A percentile compares a stretch with the other conserved stretches of the same genome.
Evolutionary conservation across 31 red algal genomes (phyloP).

Genomic region (Asparagopsis taxiformis): DNA sequence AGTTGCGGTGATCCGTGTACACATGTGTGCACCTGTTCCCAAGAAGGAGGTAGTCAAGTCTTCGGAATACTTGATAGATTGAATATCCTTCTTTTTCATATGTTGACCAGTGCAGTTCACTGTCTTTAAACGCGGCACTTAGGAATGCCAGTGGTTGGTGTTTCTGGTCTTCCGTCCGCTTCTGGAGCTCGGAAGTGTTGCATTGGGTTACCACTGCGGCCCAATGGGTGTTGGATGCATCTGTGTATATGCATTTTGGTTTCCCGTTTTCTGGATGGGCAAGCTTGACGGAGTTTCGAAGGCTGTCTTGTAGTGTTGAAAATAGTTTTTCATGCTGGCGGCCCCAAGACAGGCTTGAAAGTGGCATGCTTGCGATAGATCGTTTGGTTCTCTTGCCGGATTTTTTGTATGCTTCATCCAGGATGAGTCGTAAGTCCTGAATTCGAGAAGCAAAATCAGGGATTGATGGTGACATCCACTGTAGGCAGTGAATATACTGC

Average conservation of each 20-base stretch:
- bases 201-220: not conserved
- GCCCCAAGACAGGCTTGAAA: not conserved
- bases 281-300: not conserved
- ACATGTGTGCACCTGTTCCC: not conserved
- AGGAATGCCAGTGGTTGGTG: not conserved
- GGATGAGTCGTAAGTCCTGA: not conserved
- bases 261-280: not conserved
- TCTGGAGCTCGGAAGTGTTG: not conserved
- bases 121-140: not conserved
- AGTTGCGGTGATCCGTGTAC: not conserved
- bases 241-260: not conserved
- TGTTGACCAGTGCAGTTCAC: not conserved
- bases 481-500: conserved; percentile 15
- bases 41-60: not conserved
- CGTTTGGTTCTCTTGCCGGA: not conserved
- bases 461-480: not conserved
- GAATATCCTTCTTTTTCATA: not conserved
- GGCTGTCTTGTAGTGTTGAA: not conserved
- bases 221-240: not conserved
- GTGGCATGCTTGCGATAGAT: not conserved
- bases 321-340: not conserved
- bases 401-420: not conserved
- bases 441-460: conserved; percentile 1
- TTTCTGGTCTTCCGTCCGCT: not conserved
- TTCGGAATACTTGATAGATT: not conserved